A percentile compares a stretch with the other conserved stretches of the same genome.
Evolutionary conservation across 2,329 filamentous ascomycete species (phyloP).

Genomic region (Microthyrium microscopicum): DNA sequence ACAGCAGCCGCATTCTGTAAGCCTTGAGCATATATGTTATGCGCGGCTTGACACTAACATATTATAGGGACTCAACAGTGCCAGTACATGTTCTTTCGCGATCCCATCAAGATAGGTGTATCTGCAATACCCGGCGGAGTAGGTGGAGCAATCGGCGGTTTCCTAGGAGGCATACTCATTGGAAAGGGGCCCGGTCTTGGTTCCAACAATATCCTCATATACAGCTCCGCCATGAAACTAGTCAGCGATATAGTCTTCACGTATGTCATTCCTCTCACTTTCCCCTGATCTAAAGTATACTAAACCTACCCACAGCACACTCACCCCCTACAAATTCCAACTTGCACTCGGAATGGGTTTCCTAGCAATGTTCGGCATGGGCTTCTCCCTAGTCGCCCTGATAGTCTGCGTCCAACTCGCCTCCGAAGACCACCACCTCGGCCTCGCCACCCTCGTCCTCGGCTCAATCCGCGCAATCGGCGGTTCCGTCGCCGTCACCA

Average conservation of each 20-base stretch:
- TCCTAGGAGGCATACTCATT: slow-evolving; percentile 7
- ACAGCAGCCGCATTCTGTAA: slow-evolving; percentile 6
- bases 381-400: slow-evolving; percentile 3
- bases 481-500: slow-evolving; percentile 6
- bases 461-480: slow-evolving; percentile 6
- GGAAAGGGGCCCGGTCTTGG: slow-evolving; percentile 4
- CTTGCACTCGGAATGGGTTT: slow-evolving; percentile 5
- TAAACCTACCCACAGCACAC: not conserved
- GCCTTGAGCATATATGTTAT: not conserved
- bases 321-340: not conserved
- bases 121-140: slow-evolving; percentile 5
- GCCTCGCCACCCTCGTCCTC: slow-evolving; percentile 7
- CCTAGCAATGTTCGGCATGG: slow-evolving; percentile 2
- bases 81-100: not conserved
- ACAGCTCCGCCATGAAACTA: slow-evolving; percentile 6
- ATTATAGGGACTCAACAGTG: slow-evolving; percentile 5
- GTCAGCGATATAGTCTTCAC: slow-evolving; percentile 6
- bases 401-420: slow-evolving; percentile 8
- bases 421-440: slow-evolving; percentile 7
- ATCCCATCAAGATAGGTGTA: slow-evolving; percentile 8
- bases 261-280: slow-evolving; percentile 2
- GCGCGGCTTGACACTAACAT: not conserved
- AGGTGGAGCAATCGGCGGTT: slow-evolving; percentile 8
- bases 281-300: not conserved
- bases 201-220: slow-evolving; percentile 5